Conservation (phyloP, 2,329 filamentous ascomycete species). For the Botrytis sinoallii region DNA sequence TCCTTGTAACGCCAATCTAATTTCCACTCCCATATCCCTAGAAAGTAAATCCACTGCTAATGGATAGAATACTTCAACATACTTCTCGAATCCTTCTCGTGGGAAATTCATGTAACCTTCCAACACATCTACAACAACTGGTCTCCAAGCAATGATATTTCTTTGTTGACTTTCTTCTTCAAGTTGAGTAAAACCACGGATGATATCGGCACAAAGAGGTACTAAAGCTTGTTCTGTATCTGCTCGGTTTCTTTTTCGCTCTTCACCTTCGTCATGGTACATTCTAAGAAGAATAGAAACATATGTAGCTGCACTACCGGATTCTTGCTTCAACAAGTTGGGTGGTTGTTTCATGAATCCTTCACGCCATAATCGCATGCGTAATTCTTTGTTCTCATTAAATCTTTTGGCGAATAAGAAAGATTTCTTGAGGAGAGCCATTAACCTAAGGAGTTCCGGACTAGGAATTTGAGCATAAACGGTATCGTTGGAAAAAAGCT, state of each 20-base stretch:
- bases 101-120: conserved; percentile 90
- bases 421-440: conserved; percentile 90
- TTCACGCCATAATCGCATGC: conserved; percentile 91
- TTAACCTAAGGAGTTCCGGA: conserved; percentile 81
- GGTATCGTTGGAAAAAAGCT: conserved; percentile 94
- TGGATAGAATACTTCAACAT: conserved; percentile 82
- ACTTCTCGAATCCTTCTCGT: conserved; percentile 70
- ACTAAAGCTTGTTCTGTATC: conserved; percentile 91
- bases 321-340: conserved; percentile 96
- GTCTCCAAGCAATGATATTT: conserved; percentile 95
- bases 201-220: conserved; percentile 92
- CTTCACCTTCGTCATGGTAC: conserved; percentile 86
- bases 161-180: conserved; percentile 96
- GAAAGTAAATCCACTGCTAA: conserved; percentile 77
- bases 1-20: conserved; percentile 73
- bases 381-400: conserved; percentile 94
- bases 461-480: conserved; percentile 95
- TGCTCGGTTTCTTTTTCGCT: conserved; percentile 72
- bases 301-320: conserved; percentile 87
- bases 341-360: conserved; percentile 99
- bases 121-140: conserved; percentile 93
- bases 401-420: conserved; percentile 97
- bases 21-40: conserved; percentile 76
- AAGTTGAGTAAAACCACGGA: conserved; percentile 76
- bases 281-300: conserved; percentile 94